A percentile compares a stretch with the other conserved stretches of the same genome.
Evolutionary conservation across 1,284 basidiomycete species (phyloP).

Genomic region (Ustilago vetiveriae): DNA sequence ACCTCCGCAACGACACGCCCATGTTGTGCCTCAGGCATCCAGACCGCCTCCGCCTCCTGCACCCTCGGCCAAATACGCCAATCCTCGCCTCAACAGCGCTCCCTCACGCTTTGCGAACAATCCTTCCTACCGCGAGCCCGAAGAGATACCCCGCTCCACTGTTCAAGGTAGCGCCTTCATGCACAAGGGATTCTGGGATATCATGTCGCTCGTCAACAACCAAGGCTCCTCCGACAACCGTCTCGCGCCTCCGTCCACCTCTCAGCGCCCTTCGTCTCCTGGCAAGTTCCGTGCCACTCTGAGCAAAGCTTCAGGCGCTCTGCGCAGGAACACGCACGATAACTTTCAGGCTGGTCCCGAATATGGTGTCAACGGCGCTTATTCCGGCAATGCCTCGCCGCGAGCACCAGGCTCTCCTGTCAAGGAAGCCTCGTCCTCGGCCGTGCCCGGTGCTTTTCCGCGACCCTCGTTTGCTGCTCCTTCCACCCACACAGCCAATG

Average conservation of each 20-base stretch:
- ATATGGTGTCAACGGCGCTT: constrained; percentile 19
- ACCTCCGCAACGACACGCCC: constrained; percentile 18
- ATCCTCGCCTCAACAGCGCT: constrained; percentile 34
- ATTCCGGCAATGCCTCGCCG: constrained; percentile 11
- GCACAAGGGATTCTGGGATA: constrained; percentile 65
- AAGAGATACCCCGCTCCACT: constrained; percentile 32
- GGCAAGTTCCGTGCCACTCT: constrained; percentile 49
- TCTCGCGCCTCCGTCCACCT: constrained; percentile 30
- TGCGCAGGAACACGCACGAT: constrained; percentile 36
- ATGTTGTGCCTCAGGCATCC: constrained; percentile 7
- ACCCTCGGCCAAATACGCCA: constrained; percentile 41
- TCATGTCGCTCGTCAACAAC: constrained; percentile 60
- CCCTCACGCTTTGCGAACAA: constrained; percentile 40
- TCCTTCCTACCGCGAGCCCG: constrained; percentile 21
- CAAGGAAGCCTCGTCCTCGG: constrained; percentile 17
- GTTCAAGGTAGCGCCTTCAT: constrained; percentile 58
- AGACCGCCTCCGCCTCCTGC: constrained; percentile 38
- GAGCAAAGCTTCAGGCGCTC: constrained; percentile 50
- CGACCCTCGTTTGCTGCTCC: constrained; percentile 29
- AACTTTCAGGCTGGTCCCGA: constrained; percentile 46
- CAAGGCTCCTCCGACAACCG: constrained; percentile 19
- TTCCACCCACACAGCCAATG: constrained; percentile 32
- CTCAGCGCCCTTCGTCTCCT: constrained; percentile 35
- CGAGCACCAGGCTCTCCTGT: constrained; percentile 12
- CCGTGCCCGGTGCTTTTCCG: constrained; percentile 35